These are phyloP conservation scores for Ogataea paraovalis DNA, from an alignment of 805 yeast species.

Conservation along the genomic window DNA sequence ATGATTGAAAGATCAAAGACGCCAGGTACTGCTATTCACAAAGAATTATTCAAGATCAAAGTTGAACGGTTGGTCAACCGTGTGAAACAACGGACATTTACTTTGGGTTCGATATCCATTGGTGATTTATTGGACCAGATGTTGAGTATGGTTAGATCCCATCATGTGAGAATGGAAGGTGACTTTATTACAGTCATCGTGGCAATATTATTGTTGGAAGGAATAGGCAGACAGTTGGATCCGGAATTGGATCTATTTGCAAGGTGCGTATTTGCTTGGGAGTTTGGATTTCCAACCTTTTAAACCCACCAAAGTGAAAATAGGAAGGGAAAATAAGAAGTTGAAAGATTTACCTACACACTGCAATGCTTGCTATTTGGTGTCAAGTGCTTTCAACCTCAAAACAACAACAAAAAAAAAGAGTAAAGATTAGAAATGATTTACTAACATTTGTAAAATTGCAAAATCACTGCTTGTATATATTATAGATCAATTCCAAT, in stretches of 20 bases:
- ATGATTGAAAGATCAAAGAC: constrained; percentile 95
- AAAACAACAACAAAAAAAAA: no score
- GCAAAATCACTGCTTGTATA: background rate
- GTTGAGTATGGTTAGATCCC: constrained; percentile 84
- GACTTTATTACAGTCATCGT: constrained; percentile 95
- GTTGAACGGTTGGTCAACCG: constrained; percentile 79
- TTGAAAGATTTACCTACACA: background rate
- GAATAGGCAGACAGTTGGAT: constrained; percentile 91
- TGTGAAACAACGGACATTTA: constrained; percentile 83
- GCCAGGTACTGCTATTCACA: constrained; percentile 85
- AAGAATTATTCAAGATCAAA: constrained; percentile 80
- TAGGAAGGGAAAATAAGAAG: background rate
- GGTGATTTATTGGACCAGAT: constrained; percentile 88
- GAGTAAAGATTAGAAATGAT: background rate
- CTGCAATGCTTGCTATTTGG: background rate
- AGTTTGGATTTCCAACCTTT: constrained; percentile 34
- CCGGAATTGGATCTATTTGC: constrained; percentile 93
- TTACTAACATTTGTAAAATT: constrained; percentile 1
- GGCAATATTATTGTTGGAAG: constrained; percentile 86
- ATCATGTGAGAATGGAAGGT: constrained; percentile 97
- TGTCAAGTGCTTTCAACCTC: background rate
- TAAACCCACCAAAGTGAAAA: no score
- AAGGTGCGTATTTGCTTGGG: constrained; percentile 71
- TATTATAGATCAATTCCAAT: constrained; percentile 70
- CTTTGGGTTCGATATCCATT: constrained; percentile 85